phyloP scores from a whole-genome alignment of 2,329 filamentous ascomycete genomes.

The Trichoderma sp. region DNA sequence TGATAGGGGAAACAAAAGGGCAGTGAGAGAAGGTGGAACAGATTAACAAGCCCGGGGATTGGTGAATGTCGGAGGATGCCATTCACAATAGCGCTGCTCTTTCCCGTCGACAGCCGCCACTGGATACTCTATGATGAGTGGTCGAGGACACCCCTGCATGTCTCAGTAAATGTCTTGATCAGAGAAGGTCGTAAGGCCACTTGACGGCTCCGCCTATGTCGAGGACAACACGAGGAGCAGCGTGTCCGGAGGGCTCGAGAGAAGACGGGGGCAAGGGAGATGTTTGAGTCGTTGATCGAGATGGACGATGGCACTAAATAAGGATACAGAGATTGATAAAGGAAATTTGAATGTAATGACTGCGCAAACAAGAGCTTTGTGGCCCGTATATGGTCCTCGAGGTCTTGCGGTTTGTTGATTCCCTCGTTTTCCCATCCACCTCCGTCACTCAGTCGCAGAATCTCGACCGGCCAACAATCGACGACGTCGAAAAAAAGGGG shows the following conservation, averaged over 20 bases:
- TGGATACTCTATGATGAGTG: slow-evolving; percentile 11
- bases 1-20: background rate
- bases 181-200: background rate
- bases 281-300: background rate
- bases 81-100: slow-evolving; percentile 16
- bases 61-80: slow-evolving; percentile 15
- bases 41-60: background rate
- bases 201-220: background rate
- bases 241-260: background rate
- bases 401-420: background rate
- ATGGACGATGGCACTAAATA: background rate
- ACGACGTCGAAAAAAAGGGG: background rate
- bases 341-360: background rate
- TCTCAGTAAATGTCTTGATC: slow-evolving; percentile 18
- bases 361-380: background rate
- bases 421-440: background rate
- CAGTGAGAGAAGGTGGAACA: background rate
- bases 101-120: slow-evolving; percentile 12
- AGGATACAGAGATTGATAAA: background rate
- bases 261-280: background rate
- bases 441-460: background rate
- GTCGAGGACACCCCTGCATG: slow-evolving; percentile 3
- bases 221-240: background rate
- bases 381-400: background rate
- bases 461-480: background rate